These are phyloP conservation scores for Penicillium corylophilum DNA, from an alignment of 2,329 filamentous ascomycete species.

Conservation along the genomic window DNA sequence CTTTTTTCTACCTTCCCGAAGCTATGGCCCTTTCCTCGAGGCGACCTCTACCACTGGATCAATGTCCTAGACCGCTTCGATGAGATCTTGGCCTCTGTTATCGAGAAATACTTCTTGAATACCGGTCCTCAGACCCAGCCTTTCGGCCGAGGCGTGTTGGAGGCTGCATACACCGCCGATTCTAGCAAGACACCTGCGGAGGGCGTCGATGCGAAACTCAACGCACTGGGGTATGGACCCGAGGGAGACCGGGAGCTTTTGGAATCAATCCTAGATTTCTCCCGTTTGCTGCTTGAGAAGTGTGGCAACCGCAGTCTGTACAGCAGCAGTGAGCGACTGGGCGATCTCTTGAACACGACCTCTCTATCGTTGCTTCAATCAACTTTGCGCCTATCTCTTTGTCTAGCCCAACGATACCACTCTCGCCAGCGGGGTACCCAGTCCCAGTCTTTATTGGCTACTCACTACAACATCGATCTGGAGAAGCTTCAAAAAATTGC, in stretches of 20 bases:
- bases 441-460: conserved; percentile 71
- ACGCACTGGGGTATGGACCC: conserved; percentile 61
- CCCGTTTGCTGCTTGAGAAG: conserved; percentile 82
- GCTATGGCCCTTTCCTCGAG: conserved; percentile 91
- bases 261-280: conserved; percentile 79
- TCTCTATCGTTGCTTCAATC: conserved; percentile 74
- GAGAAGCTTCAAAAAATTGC: conserved; percentile 84
- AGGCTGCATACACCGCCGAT: conserved; percentile 57
- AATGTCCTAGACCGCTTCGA: conserved; percentile 91
- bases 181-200: conserved; percentile 55
- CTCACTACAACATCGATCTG: conserved; percentile 72
- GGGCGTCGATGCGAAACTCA: conserved; percentile 55
- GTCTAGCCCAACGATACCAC: conserved; percentile 89
- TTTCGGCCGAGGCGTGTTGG: conserved; percentile 55
- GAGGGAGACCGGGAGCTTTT: conserved; percentile 81
- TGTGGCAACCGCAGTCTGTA: conserved; percentile 97
- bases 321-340: conserved; percentile 85
- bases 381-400: conserved; percentile 76
- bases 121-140: conserved; percentile 76
- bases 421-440: conserved; percentile 77
- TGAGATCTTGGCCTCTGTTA: conserved; percentile 78
- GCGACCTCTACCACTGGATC: conserved; percentile 98
- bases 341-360: conserved; percentile 84
- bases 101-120: conserved; percentile 73
- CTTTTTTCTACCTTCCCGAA: conserved; percentile 78